These are phyloP conservation scores for Dactylellina drechsleri DNA, from an alignment of 2,329 filamentous ascomycete species.

Conservation along the genomic window DNA sequence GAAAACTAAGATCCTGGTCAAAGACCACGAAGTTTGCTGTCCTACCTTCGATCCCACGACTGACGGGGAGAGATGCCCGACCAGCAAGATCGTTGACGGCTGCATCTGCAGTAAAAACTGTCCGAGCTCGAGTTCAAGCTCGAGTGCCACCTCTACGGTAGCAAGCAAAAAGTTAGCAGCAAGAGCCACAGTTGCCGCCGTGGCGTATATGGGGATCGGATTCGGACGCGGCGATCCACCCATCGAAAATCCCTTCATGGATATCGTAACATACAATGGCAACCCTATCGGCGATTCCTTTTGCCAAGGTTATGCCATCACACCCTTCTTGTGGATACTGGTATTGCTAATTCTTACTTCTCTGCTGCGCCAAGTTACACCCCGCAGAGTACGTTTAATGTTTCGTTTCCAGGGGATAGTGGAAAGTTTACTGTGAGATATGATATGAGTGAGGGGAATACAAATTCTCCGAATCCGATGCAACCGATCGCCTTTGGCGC, in stretches of 20 bases:
- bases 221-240: constrained; percentile 36
- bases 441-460: constrained; percentile 8
- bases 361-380: background rate
- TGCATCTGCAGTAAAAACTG: constrained; percentile 19
- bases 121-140: background rate
- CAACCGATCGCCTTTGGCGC: constrained; percentile 29
- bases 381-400: constrained; percentile 1
- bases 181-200: background rate
- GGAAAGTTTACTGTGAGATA: constrained; percentile 29
- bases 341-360: constrained; percentile 36
- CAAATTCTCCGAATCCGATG: constrained; percentile 31
- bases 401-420: constrained; percentile 23
- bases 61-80: constrained; percentile 28
- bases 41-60: constrained; percentile 20
- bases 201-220: constrained; percentile 47
- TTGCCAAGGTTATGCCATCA: constrained; percentile 46
- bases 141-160: no score
- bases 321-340: constrained; percentile 44
- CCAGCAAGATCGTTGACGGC: constrained; percentile 4
- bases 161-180: background rate
- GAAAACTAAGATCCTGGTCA: constrained; percentile 39
- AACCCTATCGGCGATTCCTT: constrained; percentile 2
- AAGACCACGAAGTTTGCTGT: constrained; percentile 40
- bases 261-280: constrained; percentile 32
- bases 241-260: constrained; percentile 33